These are phyloP conservation scores for Coemansia erecta DNA, from an alignment of 192 early-diverging fungal genomes.

Conservation along the genomic window DNA sequence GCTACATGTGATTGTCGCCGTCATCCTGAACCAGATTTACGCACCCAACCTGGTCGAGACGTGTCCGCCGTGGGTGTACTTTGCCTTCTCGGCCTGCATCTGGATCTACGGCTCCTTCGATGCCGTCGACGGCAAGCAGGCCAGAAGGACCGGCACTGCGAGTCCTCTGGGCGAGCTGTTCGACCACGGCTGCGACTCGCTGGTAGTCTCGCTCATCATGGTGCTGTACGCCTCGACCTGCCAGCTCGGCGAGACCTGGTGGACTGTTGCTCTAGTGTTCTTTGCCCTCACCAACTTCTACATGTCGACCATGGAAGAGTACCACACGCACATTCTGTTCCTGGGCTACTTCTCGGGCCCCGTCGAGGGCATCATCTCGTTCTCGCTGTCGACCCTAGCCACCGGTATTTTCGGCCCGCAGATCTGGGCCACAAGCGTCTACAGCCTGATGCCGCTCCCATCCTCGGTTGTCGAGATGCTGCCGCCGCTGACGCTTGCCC, in stretches of 20 bases:
- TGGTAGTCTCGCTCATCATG: slow-evolving; percentile 63
- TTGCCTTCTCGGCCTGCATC: slow-evolving; percentile 70
- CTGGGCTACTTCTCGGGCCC: slow-evolving; percentile 83
- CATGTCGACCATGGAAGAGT: slow-evolving; percentile 92
- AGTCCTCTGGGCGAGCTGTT: slow-evolving; percentile 94
- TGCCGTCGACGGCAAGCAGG: slow-evolving; percentile 96
- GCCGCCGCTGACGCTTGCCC: slow-evolving; percentile 40
- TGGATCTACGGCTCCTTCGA: slow-evolving; percentile 90
- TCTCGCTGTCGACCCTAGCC: slow-evolving; percentile 58
- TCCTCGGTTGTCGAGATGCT: slow-evolving; percentile 20
- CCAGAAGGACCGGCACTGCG: slow-evolving; percentile 79
- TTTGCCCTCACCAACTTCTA: slow-evolving; percentile 84
- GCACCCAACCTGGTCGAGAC: slow-evolving; percentile 65
- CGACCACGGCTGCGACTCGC: slow-evolving; percentile 86
- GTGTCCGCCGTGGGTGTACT: slow-evolving; percentile 82
- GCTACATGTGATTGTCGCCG: slow-evolving; percentile 71
- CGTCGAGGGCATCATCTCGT: slow-evolving; percentile 83
- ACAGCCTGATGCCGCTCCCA: slow-evolving; percentile 36
- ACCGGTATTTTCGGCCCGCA: slow-evolving; percentile 64
- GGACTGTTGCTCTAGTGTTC: slow-evolving; percentile 57
- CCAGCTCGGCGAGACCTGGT: slow-evolving; percentile 71
- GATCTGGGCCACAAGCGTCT: slow-evolving; percentile 40
- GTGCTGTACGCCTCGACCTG: slow-evolving; percentile 62
- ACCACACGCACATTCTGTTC: slow-evolving; percentile 85
- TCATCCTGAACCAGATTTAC: slow-evolving; percentile 69